A percentile compares a stretch with the other conserved stretches of the same genome.
Evolutionary conservation across 768 basidiomycete species (phyloP).

Genomic region (Podaxis mareebaensis): DNA sequence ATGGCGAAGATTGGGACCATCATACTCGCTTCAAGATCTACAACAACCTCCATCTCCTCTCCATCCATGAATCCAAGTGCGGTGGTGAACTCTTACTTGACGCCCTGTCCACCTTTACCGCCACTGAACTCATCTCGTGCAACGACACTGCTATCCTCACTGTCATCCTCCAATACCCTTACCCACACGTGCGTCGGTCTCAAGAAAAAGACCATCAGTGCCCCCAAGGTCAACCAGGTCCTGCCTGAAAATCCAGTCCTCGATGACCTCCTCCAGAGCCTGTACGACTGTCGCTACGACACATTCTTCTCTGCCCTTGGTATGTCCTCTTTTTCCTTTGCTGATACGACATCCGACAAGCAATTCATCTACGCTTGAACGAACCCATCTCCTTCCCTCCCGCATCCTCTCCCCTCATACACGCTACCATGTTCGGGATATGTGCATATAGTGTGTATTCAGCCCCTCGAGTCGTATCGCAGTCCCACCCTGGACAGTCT

Average conservation of each 20-base stretch:
- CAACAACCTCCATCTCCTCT: slow-evolving; percentile 79
- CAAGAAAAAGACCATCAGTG: slow-evolving; percentile 89
- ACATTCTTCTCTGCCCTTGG: slow-evolving; percentile 92
- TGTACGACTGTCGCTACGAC: slow-evolving; percentile 93
- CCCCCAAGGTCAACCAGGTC: slow-evolving; percentile 87
- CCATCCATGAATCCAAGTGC: slow-evolving; percentile 89
- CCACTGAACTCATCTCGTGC: slow-evolving; percentile 84
- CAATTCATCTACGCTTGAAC: slow-evolving; percentile 77
- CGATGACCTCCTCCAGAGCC: slow-evolving; percentile 78
- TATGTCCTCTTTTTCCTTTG: slow-evolving; percentile 30
- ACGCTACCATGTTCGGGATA: slow-evolving; percentile 90
- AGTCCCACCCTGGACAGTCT: slow-evolving; percentile 89
- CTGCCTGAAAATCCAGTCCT: slow-evolving; percentile 82
- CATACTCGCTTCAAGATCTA: slow-evolving; percentile 97
- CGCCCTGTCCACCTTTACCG: slow-evolving; percentile 92
- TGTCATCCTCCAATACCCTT: slow-evolving; percentile 74
- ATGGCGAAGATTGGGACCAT: slow-evolving; percentile 98
- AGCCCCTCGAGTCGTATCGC: slow-evolving; percentile 89
- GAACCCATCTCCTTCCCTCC: slow-evolving; percentile 83
- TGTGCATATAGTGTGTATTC: slow-evolving; percentile 93
- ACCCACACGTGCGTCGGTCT: slow-evolving; percentile 80
- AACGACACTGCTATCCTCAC: slow-evolving; percentile 88
- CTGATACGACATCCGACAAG: not conserved
- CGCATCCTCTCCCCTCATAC: slow-evolving; percentile 85
- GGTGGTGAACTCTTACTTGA: slow-evolving; percentile 87